These are phyloP conservation scores for Corylus avellana DNA, from an alignment of 306 rosid species.

Conservation along the genomic window DNA sequence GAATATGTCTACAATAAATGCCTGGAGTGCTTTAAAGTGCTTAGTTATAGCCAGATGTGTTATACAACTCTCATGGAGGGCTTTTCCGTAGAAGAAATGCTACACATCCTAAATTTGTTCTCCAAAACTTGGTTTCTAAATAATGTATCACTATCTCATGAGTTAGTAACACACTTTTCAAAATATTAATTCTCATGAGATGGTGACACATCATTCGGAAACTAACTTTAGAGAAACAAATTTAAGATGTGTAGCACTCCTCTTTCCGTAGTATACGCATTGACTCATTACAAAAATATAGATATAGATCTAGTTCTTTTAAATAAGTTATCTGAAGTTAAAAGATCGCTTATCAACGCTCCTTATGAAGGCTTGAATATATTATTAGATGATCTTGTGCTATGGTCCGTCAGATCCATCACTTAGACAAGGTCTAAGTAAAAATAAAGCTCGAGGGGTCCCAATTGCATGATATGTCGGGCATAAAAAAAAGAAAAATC, in stretches of 20 bases:
- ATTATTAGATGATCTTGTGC: constrained; percentile 60
- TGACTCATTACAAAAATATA: constrained; percentile 41
- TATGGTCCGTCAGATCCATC: constrained; percentile 82
- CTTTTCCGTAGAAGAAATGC: constrained; percentile 11
- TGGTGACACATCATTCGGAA: too few species aligned
- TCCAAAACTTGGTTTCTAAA: too few species aligned
- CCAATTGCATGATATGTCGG: background rate
- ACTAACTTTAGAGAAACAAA: too few species aligned
- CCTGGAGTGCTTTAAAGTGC: constrained; percentile 77
- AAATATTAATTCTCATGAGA: too few species aligned
- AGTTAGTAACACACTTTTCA: too few species aligned
- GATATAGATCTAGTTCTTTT: constrained; percentile 72
- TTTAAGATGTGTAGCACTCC: too few species aligned
- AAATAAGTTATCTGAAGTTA: constrained; percentile 61
- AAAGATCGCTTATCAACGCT: constrained; percentile 56
- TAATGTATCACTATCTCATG: too few species aligned
- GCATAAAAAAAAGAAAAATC: background rate
- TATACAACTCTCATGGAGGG: constrained; percentile 83
- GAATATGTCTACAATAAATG: constrained; percentile 65
- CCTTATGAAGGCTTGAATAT: constrained; percentile 66
- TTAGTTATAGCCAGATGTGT: constrained; percentile 71
- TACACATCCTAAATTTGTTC: too few species aligned
- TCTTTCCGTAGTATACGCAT: constrained; percentile 53
- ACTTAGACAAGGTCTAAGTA: constrained; percentile 62
- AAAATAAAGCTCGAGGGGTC: constrained; percentile 51